phyloP scores from a whole-genome alignment of 106 monocot genomes.

The Allium sativum region DNA sequence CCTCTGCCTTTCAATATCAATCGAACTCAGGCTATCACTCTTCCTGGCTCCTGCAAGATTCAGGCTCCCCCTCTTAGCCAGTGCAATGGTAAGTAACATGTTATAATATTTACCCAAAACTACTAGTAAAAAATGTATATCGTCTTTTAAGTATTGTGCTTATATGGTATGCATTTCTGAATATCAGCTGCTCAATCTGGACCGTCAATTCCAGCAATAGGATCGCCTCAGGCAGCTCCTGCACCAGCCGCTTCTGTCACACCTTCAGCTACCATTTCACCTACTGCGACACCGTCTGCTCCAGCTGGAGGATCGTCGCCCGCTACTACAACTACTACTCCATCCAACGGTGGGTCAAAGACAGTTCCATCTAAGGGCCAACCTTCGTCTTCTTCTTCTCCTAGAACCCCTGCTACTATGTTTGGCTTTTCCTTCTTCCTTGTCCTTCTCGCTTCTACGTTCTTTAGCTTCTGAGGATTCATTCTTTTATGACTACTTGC shows the following conservation, averaged over 20 bases:
- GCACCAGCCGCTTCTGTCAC: conserved; percentile 5
- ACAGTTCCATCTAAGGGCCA: conserved; percentile 3
- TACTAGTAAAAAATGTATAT: neutral
- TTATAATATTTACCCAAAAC: neutral
- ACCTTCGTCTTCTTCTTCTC: neutral
- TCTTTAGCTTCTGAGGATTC: conserved; percentile 4
- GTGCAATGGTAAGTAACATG: conserved; percentile 16
- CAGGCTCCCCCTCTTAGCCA: conserved; percentile 20
- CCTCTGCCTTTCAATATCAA: conserved; percentile 10
- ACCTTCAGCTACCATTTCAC: conserved; percentile 8
- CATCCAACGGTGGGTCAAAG: neutral
- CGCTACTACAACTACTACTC: neutral
- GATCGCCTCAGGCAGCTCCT: conserved; percentile 3
- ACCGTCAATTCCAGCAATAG: conserved; percentile 1
- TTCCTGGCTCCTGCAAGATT: conserved; percentile 26
- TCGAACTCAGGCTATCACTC: conserved; percentile 15
- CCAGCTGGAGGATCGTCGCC: neutral
- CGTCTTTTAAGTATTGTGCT: neutral
- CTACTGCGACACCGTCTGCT: conserved; percentile 1
- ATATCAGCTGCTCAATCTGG: conserved; percentile 6
- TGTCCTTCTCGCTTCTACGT: neutral
- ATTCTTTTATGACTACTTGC: too few relatives aligned
- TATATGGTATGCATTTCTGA: neutral
- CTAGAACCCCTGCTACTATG: neutral
- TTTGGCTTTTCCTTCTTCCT: neutral